Percentiles rank a stretch among this genome's conserved stretches.
phyloP scores from a whole-genome alignment of 805 yeast species.

The Myxozyma kluyveri region DNA sequence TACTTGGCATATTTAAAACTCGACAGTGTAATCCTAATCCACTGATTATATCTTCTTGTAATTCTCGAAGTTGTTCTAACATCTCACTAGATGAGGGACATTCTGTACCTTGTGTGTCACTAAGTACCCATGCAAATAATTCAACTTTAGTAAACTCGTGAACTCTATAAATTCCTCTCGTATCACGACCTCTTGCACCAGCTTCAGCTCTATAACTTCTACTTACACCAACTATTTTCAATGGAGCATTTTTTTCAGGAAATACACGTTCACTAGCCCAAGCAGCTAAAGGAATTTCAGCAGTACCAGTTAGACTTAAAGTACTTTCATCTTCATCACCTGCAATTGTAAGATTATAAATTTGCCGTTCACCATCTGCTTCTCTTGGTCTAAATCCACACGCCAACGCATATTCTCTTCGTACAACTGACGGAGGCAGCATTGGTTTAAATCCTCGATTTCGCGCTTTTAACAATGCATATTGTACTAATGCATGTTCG shows the following conservation, averaged over 20 bases:
- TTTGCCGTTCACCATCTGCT: conserved; percentile 78
- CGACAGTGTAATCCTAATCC: conserved; percentile 77
- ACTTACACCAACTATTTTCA: conserved; percentile 71
- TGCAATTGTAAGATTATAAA: conserved; percentile 57
- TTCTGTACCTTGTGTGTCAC: conserved; percentile 10
- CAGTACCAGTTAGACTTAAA: conserved; percentile 83
- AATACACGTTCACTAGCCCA: conserved; percentile 55
- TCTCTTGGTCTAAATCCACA: conserved; percentile 97
- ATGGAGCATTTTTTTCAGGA: conserved; percentile 47
- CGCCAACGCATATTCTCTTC: conserved; percentile 71
- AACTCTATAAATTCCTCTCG: conserved; percentile 87
- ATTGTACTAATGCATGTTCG: conserved; percentile 87
- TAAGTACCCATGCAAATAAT: conserved; percentile 62
- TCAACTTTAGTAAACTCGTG: conserved; percentile 97
- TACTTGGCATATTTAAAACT: conserved; percentile 81
- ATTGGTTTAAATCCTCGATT: conserved; percentile 64
- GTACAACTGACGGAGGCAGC: conserved; percentile 82
- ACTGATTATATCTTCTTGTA: conserved; percentile 63
- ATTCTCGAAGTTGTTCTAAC: conserved; percentile 56
- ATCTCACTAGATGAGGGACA: conserved; percentile 44
- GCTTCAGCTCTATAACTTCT: conserved; percentile 94
- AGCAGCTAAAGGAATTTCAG: conserved; percentile 92
- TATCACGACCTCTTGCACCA: conserved; percentile 91
- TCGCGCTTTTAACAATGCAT: conserved; percentile 66
- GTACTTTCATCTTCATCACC: conserved; percentile 29